Conservation (phyloP, 2,329 filamentous ascomycete species). For the Zelopaecilomyces penicillatus region DNA sequence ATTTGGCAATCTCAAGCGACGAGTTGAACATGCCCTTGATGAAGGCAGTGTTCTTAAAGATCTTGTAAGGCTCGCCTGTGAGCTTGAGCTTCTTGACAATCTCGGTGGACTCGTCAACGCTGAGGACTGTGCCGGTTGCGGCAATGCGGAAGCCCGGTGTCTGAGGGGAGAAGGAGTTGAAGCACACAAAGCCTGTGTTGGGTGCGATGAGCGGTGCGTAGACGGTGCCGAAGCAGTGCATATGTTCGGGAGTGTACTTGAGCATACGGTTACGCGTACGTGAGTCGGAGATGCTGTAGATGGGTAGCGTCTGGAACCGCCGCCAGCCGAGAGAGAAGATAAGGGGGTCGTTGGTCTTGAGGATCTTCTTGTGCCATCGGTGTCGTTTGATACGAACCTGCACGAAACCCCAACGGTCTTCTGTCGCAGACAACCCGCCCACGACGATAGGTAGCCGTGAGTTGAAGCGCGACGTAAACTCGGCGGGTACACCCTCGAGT, state of each 20-base stretch:
- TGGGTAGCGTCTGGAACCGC: constrained; percentile 82
- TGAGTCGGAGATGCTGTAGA: constrained; percentile 93
- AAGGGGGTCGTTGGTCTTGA: constrained; percentile 95
- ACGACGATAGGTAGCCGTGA: constrained; percentile 76
- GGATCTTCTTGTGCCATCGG: constrained; percentile 97
- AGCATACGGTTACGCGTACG: constrained; percentile 93
- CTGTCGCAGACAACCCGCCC: constrained; percentile 84
- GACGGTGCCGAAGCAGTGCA: constrained; percentile 96
- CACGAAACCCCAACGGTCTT: constrained; percentile 91
- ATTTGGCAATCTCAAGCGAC: constrained; percentile 91
- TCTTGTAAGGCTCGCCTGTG: constrained; percentile 88
- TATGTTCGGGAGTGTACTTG: constrained; percentile 98
- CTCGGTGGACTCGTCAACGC: constrained; percentile 89
- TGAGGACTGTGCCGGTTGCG: constrained; percentile 86
- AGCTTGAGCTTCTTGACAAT: constrained; percentile 99
- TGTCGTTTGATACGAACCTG: constrained; percentile 96
- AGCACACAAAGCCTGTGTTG: constrained; percentile 90
- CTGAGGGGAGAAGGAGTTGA: constrained; percentile 77
- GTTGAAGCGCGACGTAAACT: constrained; percentile 79
- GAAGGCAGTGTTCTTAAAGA: constrained; percentile 98
- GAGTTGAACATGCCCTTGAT: constrained; percentile 98
- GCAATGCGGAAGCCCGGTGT: constrained; percentile 89
- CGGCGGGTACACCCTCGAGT: constrained; percentile 78
- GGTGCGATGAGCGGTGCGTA: constrained; percentile 92
- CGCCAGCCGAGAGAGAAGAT: constrained; percentile 97